Evolutionary conservation across 2,329 filamentous ascomycete genomes (phyloP).

Genomic region (Neonectria hederae): DNA sequence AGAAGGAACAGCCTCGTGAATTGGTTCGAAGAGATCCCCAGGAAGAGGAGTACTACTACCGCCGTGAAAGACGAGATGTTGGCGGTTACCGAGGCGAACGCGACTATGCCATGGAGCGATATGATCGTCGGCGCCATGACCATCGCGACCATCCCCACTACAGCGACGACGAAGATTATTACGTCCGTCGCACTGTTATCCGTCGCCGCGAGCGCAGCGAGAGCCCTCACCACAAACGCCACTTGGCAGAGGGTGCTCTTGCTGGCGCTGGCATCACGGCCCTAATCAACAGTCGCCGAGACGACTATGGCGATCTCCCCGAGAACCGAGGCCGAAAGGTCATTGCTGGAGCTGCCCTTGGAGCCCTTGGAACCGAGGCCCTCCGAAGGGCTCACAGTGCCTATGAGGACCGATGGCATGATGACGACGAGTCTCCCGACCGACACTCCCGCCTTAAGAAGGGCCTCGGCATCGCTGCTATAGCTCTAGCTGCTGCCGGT

Average conservation of each 20-base stretch:
- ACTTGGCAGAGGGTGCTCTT: constrained; percentile 71
- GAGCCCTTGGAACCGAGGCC: constrained; percentile 70
- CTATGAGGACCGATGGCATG: constrained; percentile 63
- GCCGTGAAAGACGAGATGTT: constrained; percentile 56
- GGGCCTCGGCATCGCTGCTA: constrained; percentile 69
- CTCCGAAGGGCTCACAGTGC: constrained; percentile 68
- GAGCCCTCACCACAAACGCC: constrained; percentile 64
- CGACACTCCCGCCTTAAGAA: constrained; percentile 65
- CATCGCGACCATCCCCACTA: constrained; percentile 56
- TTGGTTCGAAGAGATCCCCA: constrained; percentile 49
- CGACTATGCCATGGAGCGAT: constrained; percentile 47
- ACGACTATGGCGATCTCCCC: constrained; percentile 58
- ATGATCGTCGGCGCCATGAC: constrained; percentile 53
- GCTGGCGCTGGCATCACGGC: constrained; percentile 70
- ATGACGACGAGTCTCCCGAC: constrained; percentile 51
- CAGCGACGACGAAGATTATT: constrained; percentile 60
- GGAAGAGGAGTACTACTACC: constrained; percentile 63
- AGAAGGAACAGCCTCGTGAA: constrained; percentile 53
- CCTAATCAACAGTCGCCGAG: constrained; percentile 64
- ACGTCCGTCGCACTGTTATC: constrained; percentile 56
- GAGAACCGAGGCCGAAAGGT: constrained; percentile 67
- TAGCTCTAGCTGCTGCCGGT: constrained; percentile 71
- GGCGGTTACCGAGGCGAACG: constrained; percentile 49
- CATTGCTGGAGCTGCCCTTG: constrained; percentile 68
- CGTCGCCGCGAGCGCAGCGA: constrained; percentile 62